Evolutionary conservation across 1,139 yeast species (phyloP), one percentile per base, ranked within the genome.

Genomic region (Yamadazyma membranifaciens): DNA sequence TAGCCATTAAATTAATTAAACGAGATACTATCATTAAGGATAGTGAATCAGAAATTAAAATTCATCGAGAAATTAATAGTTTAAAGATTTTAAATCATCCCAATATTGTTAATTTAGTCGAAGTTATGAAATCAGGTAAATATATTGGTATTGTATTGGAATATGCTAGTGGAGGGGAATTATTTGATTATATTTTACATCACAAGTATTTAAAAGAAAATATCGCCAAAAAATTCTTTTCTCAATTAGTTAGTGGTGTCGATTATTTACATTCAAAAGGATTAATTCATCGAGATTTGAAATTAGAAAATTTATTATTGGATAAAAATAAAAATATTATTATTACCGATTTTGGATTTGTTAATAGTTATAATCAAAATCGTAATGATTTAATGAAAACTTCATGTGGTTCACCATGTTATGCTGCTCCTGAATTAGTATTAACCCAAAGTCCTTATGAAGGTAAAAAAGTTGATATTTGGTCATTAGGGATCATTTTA

Each of bases 341-440:
- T 43, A 83, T 86, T 44, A 81, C 89, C 29, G 95, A 86, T 61
- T 86, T 86, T 62, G 95, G 95, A 1, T 92, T 92, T 65, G 98
- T 95, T 34, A 92, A 92, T 64, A 83, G 94, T 32, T 92, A 88
- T 65, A 75, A 77, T 45, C 75, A 74, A 26, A 34, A 33, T 7
- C 76, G 76, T 49, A 70, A 71, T 49, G 96, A 88, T 59, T 69
- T 88, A 41, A 92, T 92, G 98, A 84, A 83, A 59, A 92, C 98
- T 1, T 82, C 92, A 37, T 92, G 99, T 64, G 99, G 99, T 2
- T 87, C 96, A 6, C 98, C 98, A 0, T 91, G 98, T 62, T 92
- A 92, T 62, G 98, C 98, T 0, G 98, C 98, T 3, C 98, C 98
- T 0, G 98, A 92, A 62, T 69, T 92, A 45, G 98, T 92, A 3